These are phyloP conservation scores for Inonotus hispidus DNA, from an alignment of 1,284 basidiomycete genomes.

Conservation along the genomic window DNA sequence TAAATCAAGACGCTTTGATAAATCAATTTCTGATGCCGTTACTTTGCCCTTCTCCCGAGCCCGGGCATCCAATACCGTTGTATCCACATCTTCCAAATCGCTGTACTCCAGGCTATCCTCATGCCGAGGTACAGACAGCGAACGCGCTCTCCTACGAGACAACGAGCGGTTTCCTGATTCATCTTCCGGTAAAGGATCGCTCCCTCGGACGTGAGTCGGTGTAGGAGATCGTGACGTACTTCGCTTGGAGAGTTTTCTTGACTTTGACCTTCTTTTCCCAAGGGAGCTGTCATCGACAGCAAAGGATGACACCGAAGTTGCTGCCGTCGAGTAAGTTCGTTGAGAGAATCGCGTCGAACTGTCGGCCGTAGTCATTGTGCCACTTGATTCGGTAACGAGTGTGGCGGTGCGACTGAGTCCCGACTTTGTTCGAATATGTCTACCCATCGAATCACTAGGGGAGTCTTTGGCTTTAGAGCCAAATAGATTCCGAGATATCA, in stretches of 20 bases:
- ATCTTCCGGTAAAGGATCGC: slow-evolving; percentile 8
- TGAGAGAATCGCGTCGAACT: slow-evolving; percentile 67
- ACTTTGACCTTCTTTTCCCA: slow-evolving; percentile 41
- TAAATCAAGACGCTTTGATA: slow-evolving; percentile 68
- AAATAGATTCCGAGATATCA: slow-evolving; percentile 76
- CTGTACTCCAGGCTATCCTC: slow-evolving; percentile 42
- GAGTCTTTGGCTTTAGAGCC: slow-evolving; percentile 48
- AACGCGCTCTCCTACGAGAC: slow-evolving; percentile 36
- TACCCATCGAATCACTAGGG: slow-evolving; percentile 54
- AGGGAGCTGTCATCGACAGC: slow-evolving; percentile 53
- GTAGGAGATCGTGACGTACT: slow-evolving; percentile 48
- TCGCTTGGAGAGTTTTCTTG: slow-evolving; percentile 52
- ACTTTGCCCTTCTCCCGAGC: slow-evolving; percentile 32
- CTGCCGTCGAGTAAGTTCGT: slow-evolving; percentile 56
- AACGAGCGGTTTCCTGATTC: slow-evolving; percentile 19
- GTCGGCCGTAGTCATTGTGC: slow-evolving; percentile 57
- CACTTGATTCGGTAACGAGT: slow-evolving; percentile 41
- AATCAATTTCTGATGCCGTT: slow-evolving; percentile 67
- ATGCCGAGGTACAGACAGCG: slow-evolving; percentile 36
- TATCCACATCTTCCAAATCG: slow-evolving; percentile 27
- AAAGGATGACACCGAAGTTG: slow-evolving; percentile 48
- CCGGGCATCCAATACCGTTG: slow-evolving; percentile 24
- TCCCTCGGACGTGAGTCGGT: slow-evolving; percentile 21
- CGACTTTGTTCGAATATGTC: slow-evolving; percentile 60
- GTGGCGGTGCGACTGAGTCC: slow-evolving; percentile 62